phyloP scores from a whole-genome alignment of 768 basidiomycete species.

The Scleroderma citrinum region DNA sequence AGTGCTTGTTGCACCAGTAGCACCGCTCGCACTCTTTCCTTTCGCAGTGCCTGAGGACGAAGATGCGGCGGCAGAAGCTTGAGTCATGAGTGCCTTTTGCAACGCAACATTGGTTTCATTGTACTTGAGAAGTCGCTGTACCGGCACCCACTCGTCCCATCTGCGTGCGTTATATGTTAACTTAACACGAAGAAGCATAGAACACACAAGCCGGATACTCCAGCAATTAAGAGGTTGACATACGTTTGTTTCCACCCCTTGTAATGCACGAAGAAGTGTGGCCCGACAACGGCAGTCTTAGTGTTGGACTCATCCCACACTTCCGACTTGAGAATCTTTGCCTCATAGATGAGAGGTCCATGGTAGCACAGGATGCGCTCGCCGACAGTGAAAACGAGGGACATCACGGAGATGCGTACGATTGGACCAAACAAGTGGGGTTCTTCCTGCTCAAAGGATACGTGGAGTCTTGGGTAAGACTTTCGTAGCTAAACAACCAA shows the following conservation, averaged over 20 bases:
- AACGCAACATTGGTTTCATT: constrained; percentile 74
- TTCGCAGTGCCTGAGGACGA: constrained; percentile 28
- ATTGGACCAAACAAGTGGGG: neutral
- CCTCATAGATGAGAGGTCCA: constrained; percentile 92
- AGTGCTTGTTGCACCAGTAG: constrained; percentile 22
- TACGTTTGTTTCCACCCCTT: constrained; percentile 99
- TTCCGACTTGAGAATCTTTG: constrained; percentile 75
- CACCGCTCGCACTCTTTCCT: constrained; percentile 14
- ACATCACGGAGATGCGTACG: constrained; percentile 2
- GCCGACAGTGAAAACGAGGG: constrained; percentile 43
- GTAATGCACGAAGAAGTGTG: constrained; percentile 95
- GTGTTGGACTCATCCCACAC: constrained; percentile 60
- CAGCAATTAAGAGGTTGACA: constrained; percentile 17
- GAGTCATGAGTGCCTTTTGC: constrained; percentile 61
- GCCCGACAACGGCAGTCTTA: constrained; percentile 55
- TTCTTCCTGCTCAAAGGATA: neutral
- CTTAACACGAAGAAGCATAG: constrained; percentile 1
- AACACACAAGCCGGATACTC: neutral
- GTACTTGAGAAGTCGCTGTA: constrained; percentile 71
- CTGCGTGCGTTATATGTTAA: constrained; percentile 34
- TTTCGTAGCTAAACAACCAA: neutral
- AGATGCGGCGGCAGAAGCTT: constrained; percentile 38
- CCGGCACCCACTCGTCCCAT: constrained; percentile 98
- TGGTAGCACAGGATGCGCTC: constrained; percentile 93
- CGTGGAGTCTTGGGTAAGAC: neutral